Percentiles rank a stretch among this genome's conserved stretches.
Evolutionary conservation across 768 basidiomycete genomes (phyloP).

Genomic region (Mycena kentingensis): DNA sequence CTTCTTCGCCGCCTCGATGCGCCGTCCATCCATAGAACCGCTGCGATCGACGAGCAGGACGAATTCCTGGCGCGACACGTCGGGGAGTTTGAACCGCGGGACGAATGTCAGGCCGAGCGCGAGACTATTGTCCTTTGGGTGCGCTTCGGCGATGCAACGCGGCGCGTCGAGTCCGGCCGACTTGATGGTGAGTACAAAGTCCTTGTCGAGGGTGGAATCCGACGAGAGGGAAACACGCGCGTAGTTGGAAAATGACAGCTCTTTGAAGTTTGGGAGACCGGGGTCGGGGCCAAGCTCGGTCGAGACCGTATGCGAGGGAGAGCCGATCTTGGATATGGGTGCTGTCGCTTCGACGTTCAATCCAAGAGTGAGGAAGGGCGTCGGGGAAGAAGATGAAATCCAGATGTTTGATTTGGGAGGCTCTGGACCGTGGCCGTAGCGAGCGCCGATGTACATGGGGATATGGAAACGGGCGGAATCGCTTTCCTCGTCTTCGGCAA

Average conservation of each 20-base stretch:
- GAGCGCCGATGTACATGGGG: slow-evolving; percentile 17
- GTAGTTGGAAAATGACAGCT: slow-evolving; percentile 20
- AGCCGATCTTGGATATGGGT: slow-evolving; percentile 18
- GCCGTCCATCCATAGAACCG: slow-evolving; percentile 37
- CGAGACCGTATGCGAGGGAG: slow-evolving; percentile 21
- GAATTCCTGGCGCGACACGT: slow-evolving; percentile 42
- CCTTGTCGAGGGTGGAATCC: slow-evolving; percentile 29
- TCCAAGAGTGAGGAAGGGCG: slow-evolving; percentile 10
- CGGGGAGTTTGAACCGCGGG: slow-evolving; percentile 42
- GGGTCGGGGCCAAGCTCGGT: slow-evolving; percentile 24
- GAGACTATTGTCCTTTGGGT: slow-evolving; percentile 24
- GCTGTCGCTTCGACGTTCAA: slow-evolving; percentile 17
- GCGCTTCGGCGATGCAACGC: slow-evolving; percentile 44
- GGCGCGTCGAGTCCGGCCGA: slow-evolving; percentile 43
- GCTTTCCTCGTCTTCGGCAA: slow-evolving; percentile 17
- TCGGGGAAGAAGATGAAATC: background rate
- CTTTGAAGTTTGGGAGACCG: slow-evolving; percentile 17
- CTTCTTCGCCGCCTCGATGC: slow-evolving; percentile 39
- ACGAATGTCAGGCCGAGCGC: slow-evolving; percentile 45
- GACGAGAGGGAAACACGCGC: slow-evolving; percentile 18
- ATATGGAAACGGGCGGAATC: slow-evolving; percentile 20
- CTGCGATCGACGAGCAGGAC: slow-evolving; percentile 51
- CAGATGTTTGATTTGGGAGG: background rate
- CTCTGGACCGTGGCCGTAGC: slow-evolving; percentile 22
- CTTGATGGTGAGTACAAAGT: slow-evolving; percentile 44